A percentile compares a stretch with the other conserved stretches of the same genome.
phyloP scores from a whole-genome alignment of 2,329 filamentous ascomycete species.

The Penicillium sp. region DNA sequence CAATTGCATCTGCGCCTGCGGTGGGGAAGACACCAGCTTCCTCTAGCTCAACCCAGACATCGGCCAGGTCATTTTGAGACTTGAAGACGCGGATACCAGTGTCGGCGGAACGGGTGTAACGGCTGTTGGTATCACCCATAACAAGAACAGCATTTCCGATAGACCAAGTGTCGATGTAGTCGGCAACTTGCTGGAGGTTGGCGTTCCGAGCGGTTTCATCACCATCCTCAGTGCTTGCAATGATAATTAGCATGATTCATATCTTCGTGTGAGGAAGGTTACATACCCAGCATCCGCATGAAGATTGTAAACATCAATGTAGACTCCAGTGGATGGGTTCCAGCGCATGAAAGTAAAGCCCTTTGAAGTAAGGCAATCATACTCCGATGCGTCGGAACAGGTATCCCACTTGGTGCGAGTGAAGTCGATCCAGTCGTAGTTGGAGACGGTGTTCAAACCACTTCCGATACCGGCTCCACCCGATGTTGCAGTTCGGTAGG shows the following conservation, averaged over 20 bases:
- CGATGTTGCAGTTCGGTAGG: constrained; percentile 63
- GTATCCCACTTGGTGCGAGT: constrained; percentile 59
- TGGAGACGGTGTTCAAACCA: constrained; percentile 65
- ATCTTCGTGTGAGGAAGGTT: neutral
- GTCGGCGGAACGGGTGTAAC: constrained; percentile 60
- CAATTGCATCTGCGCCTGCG: constrained; percentile 34
- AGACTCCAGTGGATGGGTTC: constrained; percentile 54
- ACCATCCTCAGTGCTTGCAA: constrained; percentile 42
- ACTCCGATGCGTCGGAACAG: constrained; percentile 52
- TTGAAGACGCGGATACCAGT: constrained; percentile 51
- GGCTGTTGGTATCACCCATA: constrained; percentile 65
- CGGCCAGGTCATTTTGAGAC: constrained; percentile 55
- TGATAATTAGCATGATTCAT: neutral
- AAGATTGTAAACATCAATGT: constrained; percentile 65
- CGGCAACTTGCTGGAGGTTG: constrained; percentile 61
- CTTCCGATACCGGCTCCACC: constrained; percentile 65
- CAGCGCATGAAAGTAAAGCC: constrained; percentile 68
- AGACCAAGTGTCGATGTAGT: constrained; percentile 58
- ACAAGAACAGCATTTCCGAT: constrained; percentile 63
- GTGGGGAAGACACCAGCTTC: constrained; percentile 49
- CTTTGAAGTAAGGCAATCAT: constrained; percentile 68
- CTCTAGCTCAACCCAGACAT: constrained; percentile 61
- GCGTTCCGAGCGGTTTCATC: constrained; percentile 59
- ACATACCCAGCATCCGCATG: constrained; percentile 64
- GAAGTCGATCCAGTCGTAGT: constrained; percentile 58